Base-by-base conservation (phyloP, 495 filamentous ascomycete genomes). In the Hypoxylon fuscum region DNA sequence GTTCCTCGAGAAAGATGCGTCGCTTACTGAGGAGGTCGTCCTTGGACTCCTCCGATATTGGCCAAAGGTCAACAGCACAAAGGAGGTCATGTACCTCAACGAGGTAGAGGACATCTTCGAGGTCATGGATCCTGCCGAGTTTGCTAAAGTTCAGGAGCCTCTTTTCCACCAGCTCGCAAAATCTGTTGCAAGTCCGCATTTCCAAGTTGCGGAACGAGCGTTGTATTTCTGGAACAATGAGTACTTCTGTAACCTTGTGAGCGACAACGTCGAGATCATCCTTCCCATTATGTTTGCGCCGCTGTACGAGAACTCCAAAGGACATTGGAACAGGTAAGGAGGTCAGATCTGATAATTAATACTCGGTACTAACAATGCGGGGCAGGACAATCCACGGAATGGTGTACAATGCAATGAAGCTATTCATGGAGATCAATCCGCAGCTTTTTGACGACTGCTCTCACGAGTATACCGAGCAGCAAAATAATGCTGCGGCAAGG, bases 151-250 rank as follows among this genome's bases (percentile, higher is more conserved):
- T 25, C 95, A 99, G 76, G 95, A 97, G 63, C 93, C 93, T 14
- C 79, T 99, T 35, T 99, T 99, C 81, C 89, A 95, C 62, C 95
- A 99, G 72, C 82, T 99, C 49, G 94, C 95, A 20, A 98, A 98
- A 75, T 97, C 94, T 15, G 95, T 99, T 31, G 95, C 95, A 18
- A 98, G 96, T 64, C 95, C 95, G 15, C 95, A 99, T 78, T 99
- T 99, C 79, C 95, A 99, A 85, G 95, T 98, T 38, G 95, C 95
- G 27, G 95, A 99, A 73, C 85, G 95, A 64, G 95, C 96, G 1
- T 86, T 99, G 20, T 99, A 99, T 78, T 99, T 98, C 81, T 99
- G 95, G 95, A 99, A 99, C 77, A 99, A 99, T 71, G 95, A 99
- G 72, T 99, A 99, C 69, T 99, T 99, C 80, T 99, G 95, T 81